phyloP scores from a whole-genome alignment of 2,329 filamentous ascomycete species.

The Coniochaeta sp. region DNA sequence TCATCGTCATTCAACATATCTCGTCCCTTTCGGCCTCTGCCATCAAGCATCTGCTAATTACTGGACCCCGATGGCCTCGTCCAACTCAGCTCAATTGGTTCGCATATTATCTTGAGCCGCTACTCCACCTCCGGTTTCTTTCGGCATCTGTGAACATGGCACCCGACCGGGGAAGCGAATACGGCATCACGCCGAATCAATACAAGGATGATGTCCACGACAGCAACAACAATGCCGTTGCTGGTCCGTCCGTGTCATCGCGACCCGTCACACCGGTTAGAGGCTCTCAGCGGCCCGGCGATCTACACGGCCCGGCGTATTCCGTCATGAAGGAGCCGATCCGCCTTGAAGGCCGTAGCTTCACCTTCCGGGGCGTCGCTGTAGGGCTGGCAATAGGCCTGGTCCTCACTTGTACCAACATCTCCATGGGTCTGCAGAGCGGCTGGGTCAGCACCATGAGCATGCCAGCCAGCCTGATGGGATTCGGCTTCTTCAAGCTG shows the following conservation, averaged over 20 bases:
- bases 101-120: too few species aligned
- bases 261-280: background rate
- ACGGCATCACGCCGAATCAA: background rate
- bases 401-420: slow-evolving; percentile 92
- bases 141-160: too few species aligned
- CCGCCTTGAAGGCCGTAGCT: slow-evolving; percentile 52
- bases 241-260: background rate
- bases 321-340: background rate
- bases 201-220: background rate
- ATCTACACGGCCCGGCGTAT: background rate
- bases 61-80: too few species aligned
- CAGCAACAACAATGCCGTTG: background rate
- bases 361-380: slow-evolving; percentile 73
- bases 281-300: background rate
- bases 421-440: slow-evolving; percentile 90
- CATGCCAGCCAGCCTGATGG: slow-evolving; percentile 91
- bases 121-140: too few species aligned
- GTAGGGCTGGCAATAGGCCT: slow-evolving; percentile 81
- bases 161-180: background rate
- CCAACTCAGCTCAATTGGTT: too few species aligned
- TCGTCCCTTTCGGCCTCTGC: too few species aligned
- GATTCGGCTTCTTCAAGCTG: slow-evolving; percentile 87
- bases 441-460: slow-evolving; percentile 70
- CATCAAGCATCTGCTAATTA: too few species aligned
- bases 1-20: too few species aligned